Evolutionary conservation across 2,329 filamentous ascomycete genomes (phyloP).

Genomic region (Xylariaceae sp.): DNA sequence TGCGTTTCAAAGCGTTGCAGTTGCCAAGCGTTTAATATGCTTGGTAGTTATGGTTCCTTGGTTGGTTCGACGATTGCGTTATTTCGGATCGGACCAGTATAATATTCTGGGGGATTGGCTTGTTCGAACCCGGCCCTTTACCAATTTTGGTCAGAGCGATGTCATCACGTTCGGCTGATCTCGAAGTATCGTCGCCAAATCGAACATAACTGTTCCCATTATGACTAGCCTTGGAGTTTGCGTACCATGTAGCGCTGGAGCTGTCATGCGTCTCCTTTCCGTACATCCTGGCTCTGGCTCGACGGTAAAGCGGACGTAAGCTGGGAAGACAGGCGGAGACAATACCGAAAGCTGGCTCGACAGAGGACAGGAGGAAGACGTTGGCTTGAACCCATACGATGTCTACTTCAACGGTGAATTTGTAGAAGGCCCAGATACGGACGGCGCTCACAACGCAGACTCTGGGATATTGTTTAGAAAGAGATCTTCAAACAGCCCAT

Average conservation of each 20-base stretch:
- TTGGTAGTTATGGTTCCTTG: constrained; percentile 6
- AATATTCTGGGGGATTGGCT: constrained; percentile 19
- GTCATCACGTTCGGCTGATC: constrained; percentile 20
- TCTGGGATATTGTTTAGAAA: constrained; percentile 8
- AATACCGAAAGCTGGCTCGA: constrained; percentile 36
- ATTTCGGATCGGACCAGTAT: constrained; percentile 26
- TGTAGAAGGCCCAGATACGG: constrained; percentile 29
- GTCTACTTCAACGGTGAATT: constrained; percentile 24
- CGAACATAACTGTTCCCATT: constrained; percentile 24
- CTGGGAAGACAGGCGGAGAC: constrained; percentile 37
- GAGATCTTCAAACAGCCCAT: background rate
- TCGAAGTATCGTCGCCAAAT: constrained; percentile 20
- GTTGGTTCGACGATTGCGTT: constrained; percentile 15
- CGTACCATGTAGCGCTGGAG: constrained; percentile 16
- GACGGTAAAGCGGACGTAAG: constrained; percentile 33
- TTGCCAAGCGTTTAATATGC: constrained; percentile 2
- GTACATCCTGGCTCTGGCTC: constrained; percentile 19
- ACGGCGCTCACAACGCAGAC: constrained; percentile 32
- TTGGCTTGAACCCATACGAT: constrained; percentile 31
- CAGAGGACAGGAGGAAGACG: constrained; percentile 34
- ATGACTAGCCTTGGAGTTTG: constrained; percentile 18
- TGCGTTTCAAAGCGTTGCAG: background rate
- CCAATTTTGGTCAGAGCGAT: constrained; percentile 23
- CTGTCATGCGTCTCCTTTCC: constrained; percentile 7
- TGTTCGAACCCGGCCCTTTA: constrained; percentile 15